These are phyloP conservation scores for Fusarium duplospermum DNA, from an alignment of 2,329 filamentous ascomycete genomes.

Conservation along the genomic window DNA sequence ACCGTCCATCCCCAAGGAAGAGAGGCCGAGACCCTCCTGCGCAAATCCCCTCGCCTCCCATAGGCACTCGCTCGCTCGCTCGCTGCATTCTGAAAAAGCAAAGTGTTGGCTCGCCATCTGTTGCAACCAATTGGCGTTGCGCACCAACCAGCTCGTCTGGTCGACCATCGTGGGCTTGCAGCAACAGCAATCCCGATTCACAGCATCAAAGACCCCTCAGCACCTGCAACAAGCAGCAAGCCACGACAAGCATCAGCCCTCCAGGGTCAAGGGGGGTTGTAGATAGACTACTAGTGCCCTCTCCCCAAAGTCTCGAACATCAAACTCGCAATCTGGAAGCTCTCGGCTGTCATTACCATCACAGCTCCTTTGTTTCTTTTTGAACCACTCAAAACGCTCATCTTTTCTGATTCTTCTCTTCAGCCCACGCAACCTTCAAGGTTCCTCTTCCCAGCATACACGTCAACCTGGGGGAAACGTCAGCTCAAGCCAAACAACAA, in stretches of 20 bases:
- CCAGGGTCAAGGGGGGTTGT: constrained; percentile 17
- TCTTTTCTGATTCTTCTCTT: background rate
- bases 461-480: background rate
- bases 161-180: constrained; percentile 24
- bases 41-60: constrained; percentile 2
- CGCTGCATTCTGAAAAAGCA: constrained; percentile 29
- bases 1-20: constrained; percentile 14
- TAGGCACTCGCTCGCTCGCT: background rate
- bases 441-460: background rate
- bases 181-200: constrained; percentile 16
- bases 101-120: constrained; percentile 6
- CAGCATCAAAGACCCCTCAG: constrained; percentile 3
- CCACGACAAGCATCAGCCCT: constrained; percentile 3
- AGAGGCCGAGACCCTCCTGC: constrained; percentile 15
- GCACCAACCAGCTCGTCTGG: constrained; percentile 33
- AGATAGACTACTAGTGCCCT: constrained; percentile 22
- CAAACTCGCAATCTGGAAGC: constrained; percentile 8
- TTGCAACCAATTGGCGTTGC: constrained; percentile 25
- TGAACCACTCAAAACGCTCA: background rate
- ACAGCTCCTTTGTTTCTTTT: background rate
- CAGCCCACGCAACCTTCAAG: background rate
- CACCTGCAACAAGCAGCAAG: constrained; percentile 8
- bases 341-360: background rate
- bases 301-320: constrained; percentile 6
- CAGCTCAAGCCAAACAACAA: background rate